Percentiles rank a stretch among this genome's conserved stretches.
Evolutionary conservation across 495 filamentous ascomycete genomes (phyloP).

Genomic region (Podospora conica): DNA sequence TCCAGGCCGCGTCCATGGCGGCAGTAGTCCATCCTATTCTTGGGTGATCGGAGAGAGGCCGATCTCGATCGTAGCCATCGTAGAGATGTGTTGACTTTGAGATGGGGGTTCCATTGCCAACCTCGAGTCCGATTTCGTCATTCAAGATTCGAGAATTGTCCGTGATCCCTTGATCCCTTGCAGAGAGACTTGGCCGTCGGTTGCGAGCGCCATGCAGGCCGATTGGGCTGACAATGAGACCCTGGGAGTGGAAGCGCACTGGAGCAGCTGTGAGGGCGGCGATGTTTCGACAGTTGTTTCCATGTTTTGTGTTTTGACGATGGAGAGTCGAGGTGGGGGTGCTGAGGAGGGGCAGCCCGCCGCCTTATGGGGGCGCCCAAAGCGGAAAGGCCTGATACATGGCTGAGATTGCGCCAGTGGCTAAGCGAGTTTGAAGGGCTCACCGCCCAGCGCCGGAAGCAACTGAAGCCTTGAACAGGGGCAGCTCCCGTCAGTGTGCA

Average conservation of each 20-base stretch:
- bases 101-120: background rate
- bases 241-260: background rate
- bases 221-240: background rate
- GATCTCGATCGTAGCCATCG: constrained; percentile 2
- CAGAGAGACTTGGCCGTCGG: background rate
- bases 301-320: background rate
- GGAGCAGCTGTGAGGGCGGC: background rate
- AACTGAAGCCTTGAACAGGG: constrained; percentile 27
- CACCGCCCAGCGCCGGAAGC: constrained; percentile 28
- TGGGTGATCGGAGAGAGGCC: constrained; percentile 1
- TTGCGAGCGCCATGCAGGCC: background rate
- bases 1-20: constrained; percentile 9
- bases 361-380: constrained; percentile 17
- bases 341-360: constrained; percentile 7
- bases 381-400: constrained; percentile 33
- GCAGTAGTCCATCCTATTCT: constrained; percentile 17
- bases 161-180: background rate
- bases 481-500: background rate
- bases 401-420: constrained; percentile 33
- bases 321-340: background rate
- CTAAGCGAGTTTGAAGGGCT: constrained; percentile 37
- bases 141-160: background rate
- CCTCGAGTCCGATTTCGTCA: background rate
- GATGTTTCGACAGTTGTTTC: constrained; percentile 21
- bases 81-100: background rate